Conservation (phyloP, 805 yeast species). For the Metschnikowia dekortorum region DNA sequence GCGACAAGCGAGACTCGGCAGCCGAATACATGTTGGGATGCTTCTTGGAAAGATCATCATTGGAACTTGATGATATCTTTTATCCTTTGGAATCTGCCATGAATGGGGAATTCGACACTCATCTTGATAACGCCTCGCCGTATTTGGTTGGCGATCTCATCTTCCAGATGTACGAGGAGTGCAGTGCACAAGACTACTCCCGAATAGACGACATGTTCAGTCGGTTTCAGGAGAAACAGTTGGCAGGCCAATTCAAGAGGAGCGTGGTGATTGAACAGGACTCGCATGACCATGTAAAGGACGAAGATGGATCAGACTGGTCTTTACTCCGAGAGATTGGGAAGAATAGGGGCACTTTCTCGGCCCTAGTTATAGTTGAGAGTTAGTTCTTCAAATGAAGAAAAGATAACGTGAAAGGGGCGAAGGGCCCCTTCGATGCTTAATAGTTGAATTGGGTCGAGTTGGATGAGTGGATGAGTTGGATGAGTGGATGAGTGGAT, state of each 20-base stretch:
- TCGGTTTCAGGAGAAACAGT: slow-evolving; percentile 54
- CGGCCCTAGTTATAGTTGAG: slow-evolving; percentile 62
- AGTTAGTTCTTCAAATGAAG: slow-evolving; percentile 78
- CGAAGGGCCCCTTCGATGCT: no score
- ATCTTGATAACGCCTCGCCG: slow-evolving; percentile 87
- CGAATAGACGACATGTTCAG: slow-evolving; percentile 56
- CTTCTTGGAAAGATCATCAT: slow-evolving; percentile 53
- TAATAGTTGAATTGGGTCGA: no score
- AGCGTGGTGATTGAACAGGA: slow-evolving; percentile 50
- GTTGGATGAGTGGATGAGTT: no score
- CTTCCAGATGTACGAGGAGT: slow-evolving; percentile 62
- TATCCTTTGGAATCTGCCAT: no score
- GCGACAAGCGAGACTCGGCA: slow-evolving; percentile 93
- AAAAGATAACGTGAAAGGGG: neutral
- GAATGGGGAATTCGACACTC: slow-evolving; percentile 69
- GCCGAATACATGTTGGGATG: slow-evolving; percentile 76
- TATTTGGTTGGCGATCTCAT: slow-evolving; percentile 65
- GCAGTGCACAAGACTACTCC: slow-evolving; percentile 47
- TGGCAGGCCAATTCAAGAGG: slow-evolving; percentile 25
- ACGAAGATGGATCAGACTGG: slow-evolving; percentile 40
- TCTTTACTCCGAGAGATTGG: slow-evolving; percentile 30
- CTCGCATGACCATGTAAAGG: slow-evolving; percentile 57
- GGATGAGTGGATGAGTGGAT: no score
- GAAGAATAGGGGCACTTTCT: slow-evolving; percentile 23
- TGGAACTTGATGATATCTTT: slow-evolving; percentile 32